Conservation (phyloP, 257 asterid species). For the Datura wrightii region DNA sequence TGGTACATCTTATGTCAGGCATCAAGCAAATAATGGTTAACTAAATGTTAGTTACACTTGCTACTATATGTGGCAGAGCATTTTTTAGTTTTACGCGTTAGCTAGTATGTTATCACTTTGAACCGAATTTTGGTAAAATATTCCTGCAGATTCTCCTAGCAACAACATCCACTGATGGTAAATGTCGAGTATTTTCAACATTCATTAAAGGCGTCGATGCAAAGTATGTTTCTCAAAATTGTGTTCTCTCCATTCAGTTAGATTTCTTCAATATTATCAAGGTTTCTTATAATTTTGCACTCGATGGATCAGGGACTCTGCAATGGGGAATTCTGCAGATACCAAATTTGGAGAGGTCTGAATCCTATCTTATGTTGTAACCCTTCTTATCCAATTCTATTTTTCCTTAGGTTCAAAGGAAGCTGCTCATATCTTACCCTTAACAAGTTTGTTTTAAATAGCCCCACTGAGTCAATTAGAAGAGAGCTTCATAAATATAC, state of each 20-base stretch:
- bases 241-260: conserved; percentile 30
- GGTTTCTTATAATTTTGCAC: conserved; percentile 34
- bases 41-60: background rate
- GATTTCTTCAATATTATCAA: conserved; percentile 32
- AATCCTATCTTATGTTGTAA: conserved; percentile 30
- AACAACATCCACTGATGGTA: conserved; percentile 98
- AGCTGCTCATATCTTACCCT: background rate
- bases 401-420: conserved; percentile 3
- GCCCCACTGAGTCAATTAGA: background rate
- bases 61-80: background rate
- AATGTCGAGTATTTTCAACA: conserved; percentile 93
- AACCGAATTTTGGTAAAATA: conserved; percentile 10
- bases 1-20: background rate
- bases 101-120: background rate
- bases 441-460: conserved; percentile 1
- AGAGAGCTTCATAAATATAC: background rate
- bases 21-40: conserved; percentile 5
- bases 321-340: conserved; percentile 62
- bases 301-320: conserved; percentile 60
- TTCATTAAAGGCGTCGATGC: conserved; percentile 96
- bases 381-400: conserved; percentile 22
- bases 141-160: conserved; percentile 77
- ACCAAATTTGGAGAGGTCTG: conserved; percentile 94
- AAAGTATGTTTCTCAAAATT: conserved; percentile 59
- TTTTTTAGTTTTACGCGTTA: background rate